Percentiles rank a stretch among this genome's conserved stretches.
These are phyloP conservation scores for Alternaria viburni DNA, from an alignment of 2,329 filamentous ascomycete genomes.

Conservation along the genomic window DNA sequence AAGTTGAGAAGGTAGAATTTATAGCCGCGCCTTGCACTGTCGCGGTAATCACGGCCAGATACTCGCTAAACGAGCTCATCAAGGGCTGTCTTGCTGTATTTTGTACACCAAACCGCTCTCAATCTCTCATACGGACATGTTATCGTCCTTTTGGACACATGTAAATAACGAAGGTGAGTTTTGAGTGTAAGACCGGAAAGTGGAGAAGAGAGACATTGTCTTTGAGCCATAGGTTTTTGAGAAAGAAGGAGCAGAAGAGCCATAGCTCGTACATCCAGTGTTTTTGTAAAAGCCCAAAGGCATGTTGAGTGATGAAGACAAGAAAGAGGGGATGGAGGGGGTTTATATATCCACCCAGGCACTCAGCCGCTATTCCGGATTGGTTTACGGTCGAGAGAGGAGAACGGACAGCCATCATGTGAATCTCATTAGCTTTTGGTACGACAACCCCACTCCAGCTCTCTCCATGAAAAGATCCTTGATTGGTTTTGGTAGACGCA, in stretches of 20 bases:
- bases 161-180: neutral
- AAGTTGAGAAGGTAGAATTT: neutral
- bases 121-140: no score
- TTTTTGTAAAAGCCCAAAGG: neutral
- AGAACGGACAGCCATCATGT: neutral
- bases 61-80: no score
- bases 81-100: no score
- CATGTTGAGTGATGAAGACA: neutral
- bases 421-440: no score
- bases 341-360: neutral
- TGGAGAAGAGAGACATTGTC: neutral
- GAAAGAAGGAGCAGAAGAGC: neutral
- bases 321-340: neutral
- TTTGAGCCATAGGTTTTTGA: no score
- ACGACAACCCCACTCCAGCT: neutral
- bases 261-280: no score
- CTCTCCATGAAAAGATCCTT: neutral
- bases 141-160: no score
- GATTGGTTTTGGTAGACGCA: neutral
- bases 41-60: no score
- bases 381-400: neutral
- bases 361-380: neutral
- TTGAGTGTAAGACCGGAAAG: neutral
- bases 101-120: no score
- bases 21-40: rapidly evolving